These are phyloP conservation scores for Phytophthora sp. DNA, from an alignment of 352 stramenopile genomes.

Conservation along the genomic window DNA sequence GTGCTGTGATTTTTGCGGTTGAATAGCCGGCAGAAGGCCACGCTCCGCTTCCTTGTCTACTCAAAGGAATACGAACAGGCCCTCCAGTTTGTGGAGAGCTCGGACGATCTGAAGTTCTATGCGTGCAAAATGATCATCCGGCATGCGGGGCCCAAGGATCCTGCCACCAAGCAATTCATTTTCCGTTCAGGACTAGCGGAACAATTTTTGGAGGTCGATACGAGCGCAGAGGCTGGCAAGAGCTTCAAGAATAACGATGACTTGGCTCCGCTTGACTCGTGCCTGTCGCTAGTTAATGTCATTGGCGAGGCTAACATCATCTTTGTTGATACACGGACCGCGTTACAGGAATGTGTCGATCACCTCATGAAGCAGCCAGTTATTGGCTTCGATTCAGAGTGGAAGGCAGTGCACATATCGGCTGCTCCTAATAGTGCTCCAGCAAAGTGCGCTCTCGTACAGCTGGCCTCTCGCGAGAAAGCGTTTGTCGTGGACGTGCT, in stretches of 20 bases:
- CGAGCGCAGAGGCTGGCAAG: constrained; percentile 24
- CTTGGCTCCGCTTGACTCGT: constrained; percentile 41
- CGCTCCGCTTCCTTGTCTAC: constrained; percentile 67
- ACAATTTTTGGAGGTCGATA: constrained; percentile 60
- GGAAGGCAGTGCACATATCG: constrained; percentile 58
- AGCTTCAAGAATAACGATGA: constrained; percentile 49
- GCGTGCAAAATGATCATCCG: constrained; percentile 64
- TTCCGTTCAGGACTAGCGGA: constrained; percentile 39
- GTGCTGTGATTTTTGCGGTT: neutral
- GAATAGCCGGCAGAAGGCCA: constrained; percentile 45
- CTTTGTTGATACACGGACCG: constrained; percentile 61
- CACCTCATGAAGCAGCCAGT: constrained; percentile 49
- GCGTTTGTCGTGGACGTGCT: constrained; percentile 78
- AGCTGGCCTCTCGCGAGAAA: constrained; percentile 63
- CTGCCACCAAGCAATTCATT: constrained; percentile 63
- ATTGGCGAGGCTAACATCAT: constrained; percentile 51
- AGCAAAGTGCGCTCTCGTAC: constrained; percentile 63
- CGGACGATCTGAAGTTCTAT: constrained; percentile 44
- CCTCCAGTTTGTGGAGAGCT: constrained; percentile 41
- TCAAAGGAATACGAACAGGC: constrained; percentile 67
- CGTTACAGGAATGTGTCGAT: constrained; percentile 39
- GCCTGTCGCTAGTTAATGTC: constrained; percentile 51
- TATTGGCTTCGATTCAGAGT: constrained; percentile 84
- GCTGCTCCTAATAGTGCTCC: neutral
- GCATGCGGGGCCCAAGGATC: constrained; percentile 42